Percentiles rank a stretch among this genome's conserved stretches.
These are phyloP conservation scores for Hypseocharis bilobata DNA, from an alignment of 441 rosid genomes.

Conservation along the genomic window DNA sequence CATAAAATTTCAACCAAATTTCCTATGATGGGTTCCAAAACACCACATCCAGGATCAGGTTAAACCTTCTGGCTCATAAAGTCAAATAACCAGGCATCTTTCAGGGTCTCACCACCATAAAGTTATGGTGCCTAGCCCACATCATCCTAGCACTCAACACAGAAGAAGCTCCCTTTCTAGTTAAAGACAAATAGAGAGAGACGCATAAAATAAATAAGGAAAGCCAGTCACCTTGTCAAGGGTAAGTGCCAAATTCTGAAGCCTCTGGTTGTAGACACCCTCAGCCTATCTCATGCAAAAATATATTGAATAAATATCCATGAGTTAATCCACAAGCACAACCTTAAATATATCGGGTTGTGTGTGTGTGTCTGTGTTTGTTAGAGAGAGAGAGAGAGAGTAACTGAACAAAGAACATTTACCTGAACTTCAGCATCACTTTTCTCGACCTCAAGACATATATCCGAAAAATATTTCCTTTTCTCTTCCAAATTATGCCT, in stretches of 20 bases:
- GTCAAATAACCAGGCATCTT: no score
- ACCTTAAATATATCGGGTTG: no score
- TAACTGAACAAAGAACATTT: conserved; percentile 13
- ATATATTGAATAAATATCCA: conserved; percentile 19
- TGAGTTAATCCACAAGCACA: conserved; percentile 17
- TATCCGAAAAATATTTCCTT: conserved; percentile 65
- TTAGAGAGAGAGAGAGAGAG: conserved; percentile 10
- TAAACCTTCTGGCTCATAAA: no score
- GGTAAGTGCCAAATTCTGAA: conserved; percentile 93
- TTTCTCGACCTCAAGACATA: conserved; percentile 76
- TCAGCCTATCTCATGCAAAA: conserved; percentile 61
- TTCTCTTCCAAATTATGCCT: conserved; percentile 93
- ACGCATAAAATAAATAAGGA: neutral
- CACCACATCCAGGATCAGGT: no score
- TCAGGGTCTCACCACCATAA: no score
- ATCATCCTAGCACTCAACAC: no score
- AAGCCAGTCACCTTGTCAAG: conserved; percentile 75
- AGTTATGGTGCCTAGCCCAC: no score
- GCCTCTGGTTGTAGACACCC: conserved; percentile 99
- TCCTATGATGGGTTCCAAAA: no score
- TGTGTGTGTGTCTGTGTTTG: no score
- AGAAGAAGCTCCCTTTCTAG: no score
- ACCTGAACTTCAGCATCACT: conserved; percentile 99
- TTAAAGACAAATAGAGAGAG: no score
- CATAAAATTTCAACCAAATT: no score